phyloP scores from a whole-genome alignment of 257 asterid genomes.

The Solanum dulcamara region DNA sequence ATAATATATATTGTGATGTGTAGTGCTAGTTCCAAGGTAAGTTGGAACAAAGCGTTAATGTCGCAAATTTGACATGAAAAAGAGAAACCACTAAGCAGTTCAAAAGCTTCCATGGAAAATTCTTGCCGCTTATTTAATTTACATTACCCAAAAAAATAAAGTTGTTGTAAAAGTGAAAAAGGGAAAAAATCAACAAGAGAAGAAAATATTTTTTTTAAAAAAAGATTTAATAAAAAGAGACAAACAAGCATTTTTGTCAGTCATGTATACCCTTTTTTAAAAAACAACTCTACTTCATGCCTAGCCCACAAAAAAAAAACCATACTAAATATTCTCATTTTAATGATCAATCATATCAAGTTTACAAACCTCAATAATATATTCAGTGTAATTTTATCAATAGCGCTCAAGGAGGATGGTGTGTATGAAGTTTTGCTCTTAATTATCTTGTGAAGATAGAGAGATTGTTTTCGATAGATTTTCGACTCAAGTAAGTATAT shows the following conservation, averaged over 20 bases:
- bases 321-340: background rate
- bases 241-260: conserved; percentile 64
- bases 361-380: background rate
- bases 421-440: too few species aligned
- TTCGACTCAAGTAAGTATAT: background rate
- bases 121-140: conserved; percentile 42
- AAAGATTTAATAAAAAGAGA: conserved; percentile 14
- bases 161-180: background rate
- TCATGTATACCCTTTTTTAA: background rate
- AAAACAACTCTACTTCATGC: background rate
- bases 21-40: conserved; percentile 44
- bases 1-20: too few species aligned
- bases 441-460: background rate
- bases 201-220: background rate
- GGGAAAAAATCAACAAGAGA: background rate
- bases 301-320: background rate
- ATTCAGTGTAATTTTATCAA: background rate
- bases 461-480: too few species aligned
- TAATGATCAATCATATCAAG: background rate
- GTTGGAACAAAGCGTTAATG: conserved; percentile 25
- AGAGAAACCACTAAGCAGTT: conserved; percentile 54
- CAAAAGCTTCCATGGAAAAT: conserved; percentile 56
- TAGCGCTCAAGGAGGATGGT: background rate
- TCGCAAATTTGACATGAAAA: conserved; percentile 49
- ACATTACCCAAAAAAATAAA: conserved; percentile 3